phyloP scores from a whole-genome alignment of 2,329 filamentous ascomycete species.

The Aspergillus japonicus region DNA sequence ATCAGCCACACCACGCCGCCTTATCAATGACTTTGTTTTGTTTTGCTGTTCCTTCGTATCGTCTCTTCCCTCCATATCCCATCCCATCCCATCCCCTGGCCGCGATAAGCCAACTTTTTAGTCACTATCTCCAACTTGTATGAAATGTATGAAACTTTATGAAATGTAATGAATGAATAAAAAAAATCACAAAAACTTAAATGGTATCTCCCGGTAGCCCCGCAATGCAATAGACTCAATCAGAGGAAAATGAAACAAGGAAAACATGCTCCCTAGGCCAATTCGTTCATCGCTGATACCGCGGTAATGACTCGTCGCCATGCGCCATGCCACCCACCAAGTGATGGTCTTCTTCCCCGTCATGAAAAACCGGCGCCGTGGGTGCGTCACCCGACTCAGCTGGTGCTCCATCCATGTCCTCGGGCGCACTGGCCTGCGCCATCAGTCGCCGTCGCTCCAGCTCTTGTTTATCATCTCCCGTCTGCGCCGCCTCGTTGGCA shows the following conservation, averaged over 20 bases:
- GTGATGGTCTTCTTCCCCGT: slow-evolving; percentile 56
- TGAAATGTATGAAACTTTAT: not conserved
- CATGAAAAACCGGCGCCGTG: slow-evolving; percentile 60
- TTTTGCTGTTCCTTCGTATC: not conserved
- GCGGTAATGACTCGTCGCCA: slow-evolving; percentile 43
- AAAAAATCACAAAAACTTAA: slow-evolving; percentile 16
- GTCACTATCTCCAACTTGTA: not conserved
- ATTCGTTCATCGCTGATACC: slow-evolving; percentile 41
- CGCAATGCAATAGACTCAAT: slow-evolving; percentile 31
- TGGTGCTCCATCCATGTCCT: slow-evolving; percentile 19
- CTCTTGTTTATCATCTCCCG: slow-evolving; percentile 74
- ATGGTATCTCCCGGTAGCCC: slow-evolving; percentile 36
- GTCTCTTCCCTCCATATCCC: not conserved
- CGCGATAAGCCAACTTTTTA: not conserved
- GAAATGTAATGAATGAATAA: slow-evolving; percentile 7
- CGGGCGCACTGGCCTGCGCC: slow-evolving; percentile 63
- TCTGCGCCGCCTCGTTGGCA: slow-evolving; percentile 37
- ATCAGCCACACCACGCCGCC: not conserved
- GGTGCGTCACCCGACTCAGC: slow-evolving; percentile 35
- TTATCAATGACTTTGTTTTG: not conserved
- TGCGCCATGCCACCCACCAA: slow-evolving; percentile 39
- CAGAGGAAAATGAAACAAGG: slow-evolving; percentile 18
- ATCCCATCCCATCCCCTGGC: not conserved
- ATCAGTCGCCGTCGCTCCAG: slow-evolving; percentile 66
- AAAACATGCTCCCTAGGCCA: slow-evolving; percentile 4